Evolutionary conservation across 306 rosid genomes (phyloP), one percentile per base, ranked within the genome.

Genomic region (Cucumis melo): DNA sequence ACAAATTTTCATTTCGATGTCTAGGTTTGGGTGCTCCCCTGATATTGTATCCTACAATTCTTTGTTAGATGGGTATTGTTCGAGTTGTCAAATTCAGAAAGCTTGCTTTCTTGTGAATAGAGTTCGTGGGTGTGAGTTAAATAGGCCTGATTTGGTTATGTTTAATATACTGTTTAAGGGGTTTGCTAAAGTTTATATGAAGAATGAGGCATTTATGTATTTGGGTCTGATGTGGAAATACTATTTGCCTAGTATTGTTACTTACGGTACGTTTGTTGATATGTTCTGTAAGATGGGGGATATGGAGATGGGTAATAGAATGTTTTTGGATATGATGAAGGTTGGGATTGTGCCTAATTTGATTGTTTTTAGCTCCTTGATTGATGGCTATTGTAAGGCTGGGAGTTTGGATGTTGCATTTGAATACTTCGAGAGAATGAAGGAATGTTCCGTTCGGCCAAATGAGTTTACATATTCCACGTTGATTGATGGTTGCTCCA

Each of bases 221-320:
- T 79, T 83, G 78, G 84, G 86, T 23, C 73, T 83, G 78, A 83
- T 83, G 86, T 80, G 82, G 84, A 83, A 83, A 79, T 72, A 53
- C 46, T 83, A 55, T 78, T 74, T 62, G 64, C 84, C 86, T 17
- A 83, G 78, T 83, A 82, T 83, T 56, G 75, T 83, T 77, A 83
- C 82, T 10, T 83, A 80, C 73, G 81, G 80, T 46, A 83, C 84
- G 8, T 67, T 78, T 8, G 65, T 83, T 34, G 84, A 83, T 78
- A 65, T 80, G 82, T 80, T 73, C 13, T 83, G 86, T 56, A 83
- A 83, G 76, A 67, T 67, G 58, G 82, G 84, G 62, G 80, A 80
- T 50, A 24, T 80, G 78, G 76, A 50, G 50, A 23, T 78, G 86
- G 82, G 82, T 19, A 65, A 24, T 8, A 59, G 53, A 51, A 58